phyloP scores from a whole-genome alignment of 257 asterid genomes.

The Sherardia arvensis region DNA sequence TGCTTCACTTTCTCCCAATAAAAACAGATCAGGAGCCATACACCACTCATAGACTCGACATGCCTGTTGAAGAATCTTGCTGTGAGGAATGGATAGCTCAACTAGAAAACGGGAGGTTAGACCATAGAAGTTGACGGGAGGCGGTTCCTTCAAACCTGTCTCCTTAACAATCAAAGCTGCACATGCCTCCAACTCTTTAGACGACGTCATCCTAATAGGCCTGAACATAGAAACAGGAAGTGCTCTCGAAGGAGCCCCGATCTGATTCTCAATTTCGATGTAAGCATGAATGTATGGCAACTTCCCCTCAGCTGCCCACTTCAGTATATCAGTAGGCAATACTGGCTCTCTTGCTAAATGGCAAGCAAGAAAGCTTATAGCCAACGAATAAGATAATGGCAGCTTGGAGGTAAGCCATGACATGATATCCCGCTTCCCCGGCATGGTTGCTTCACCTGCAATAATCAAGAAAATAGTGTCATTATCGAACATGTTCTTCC shows the following conservation, averaged over 20 bases:
- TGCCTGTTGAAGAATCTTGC: conserved; percentile 46
- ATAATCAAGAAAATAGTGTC: conserved; percentile 2
- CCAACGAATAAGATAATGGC: conserved; percentile 51
- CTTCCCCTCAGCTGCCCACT: conserved; percentile 73
- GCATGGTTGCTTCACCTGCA: conserved; percentile 47
- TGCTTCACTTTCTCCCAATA: conserved; percentile 41
- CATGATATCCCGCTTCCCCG: conserved; percentile 47
- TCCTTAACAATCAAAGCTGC: conserved; percentile 52
- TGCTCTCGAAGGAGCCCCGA: conserved; percentile 44
- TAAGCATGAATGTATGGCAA: conserved; percentile 71
- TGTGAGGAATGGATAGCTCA: conserved; percentile 47
- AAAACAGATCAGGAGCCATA: conserved; percentile 53
- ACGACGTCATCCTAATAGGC: conserved; percentile 36
- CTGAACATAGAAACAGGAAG: conserved; percentile 71
- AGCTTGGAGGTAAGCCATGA: conserved; percentile 59
- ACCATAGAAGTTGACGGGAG: conserved; percentile 65
- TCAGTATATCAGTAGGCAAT: conserved; percentile 59
- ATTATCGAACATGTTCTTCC: conserved; percentile 5
- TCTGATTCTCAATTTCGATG: conserved; percentile 46
- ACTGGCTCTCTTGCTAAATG: conserved; percentile 70
- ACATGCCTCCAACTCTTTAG: conserved; percentile 63
- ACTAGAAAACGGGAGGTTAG: conserved; percentile 51
- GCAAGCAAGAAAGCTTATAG: conserved; percentile 61
- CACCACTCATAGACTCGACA: conserved; percentile 66
- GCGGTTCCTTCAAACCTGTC: conserved; percentile 59